Conservation (phyloP, 2,329 filamentous ascomycete genomes). For the Tolypocladium album region DNA sequence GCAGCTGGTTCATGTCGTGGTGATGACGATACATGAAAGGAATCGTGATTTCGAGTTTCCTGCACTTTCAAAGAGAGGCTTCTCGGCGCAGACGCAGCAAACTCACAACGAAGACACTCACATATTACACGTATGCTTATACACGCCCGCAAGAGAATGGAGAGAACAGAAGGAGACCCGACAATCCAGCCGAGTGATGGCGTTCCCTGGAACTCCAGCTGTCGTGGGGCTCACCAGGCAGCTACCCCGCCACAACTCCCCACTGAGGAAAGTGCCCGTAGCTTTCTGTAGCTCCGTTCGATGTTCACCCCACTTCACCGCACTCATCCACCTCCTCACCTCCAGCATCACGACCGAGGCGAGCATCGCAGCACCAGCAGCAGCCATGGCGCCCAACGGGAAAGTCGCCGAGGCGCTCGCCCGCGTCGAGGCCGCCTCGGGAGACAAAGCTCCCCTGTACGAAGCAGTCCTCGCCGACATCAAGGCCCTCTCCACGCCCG, state of each 20-base stretch:
- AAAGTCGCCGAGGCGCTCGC: constrained; percentile 34
- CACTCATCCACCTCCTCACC: neutral
- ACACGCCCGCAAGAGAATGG: neutral
- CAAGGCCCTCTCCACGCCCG: constrained; percentile 27
- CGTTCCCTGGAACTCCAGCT: neutral
- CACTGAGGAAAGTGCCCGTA: neutral
- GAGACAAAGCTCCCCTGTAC: constrained; percentile 35
- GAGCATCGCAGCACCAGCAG: neutral
- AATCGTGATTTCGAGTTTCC: no score
- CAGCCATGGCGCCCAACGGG: constrained; percentile 24
- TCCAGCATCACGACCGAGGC: neutral
- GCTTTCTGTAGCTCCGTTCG: neutral
- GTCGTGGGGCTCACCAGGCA: neutral
- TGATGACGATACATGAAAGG: no score
- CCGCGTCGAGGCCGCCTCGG: constrained; percentile 22
- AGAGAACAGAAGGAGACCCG: neutral
- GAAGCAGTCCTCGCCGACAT: constrained; percentile 33
- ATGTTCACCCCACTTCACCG: neutral
- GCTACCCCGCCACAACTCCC: neutral
- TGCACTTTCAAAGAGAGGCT: no score
- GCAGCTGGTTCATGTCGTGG: no score
- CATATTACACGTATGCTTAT: no score
- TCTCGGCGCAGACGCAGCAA: no score
- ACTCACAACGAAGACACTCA: no score
- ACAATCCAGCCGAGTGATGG: neutral